Evolutionary conservation across 1,284 basidiomycete genomes (phyloP).

Genomic region (Apiotrichum porosum): DNA sequence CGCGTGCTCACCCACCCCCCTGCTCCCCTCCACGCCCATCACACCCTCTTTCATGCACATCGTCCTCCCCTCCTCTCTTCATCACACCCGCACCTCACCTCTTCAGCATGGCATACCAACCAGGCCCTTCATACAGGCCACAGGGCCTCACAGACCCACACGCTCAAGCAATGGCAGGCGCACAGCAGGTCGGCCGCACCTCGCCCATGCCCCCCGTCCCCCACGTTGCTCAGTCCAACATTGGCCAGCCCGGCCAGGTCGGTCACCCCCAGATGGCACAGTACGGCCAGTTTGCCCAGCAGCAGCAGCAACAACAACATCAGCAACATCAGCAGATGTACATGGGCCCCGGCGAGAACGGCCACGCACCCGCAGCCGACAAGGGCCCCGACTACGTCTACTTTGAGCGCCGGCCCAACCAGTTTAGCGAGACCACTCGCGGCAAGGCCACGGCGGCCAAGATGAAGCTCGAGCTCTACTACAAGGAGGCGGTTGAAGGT

Average conservation of each 20-base stretch:
- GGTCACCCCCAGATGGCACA: slow-evolving; percentile 5
- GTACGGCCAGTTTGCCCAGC: not conserved
- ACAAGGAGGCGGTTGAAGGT: slow-evolving; percentile 90
- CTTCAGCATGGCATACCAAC: slow-evolving; percentile 25
- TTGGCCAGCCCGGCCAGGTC: slow-evolving; percentile 35
- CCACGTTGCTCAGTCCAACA: slow-evolving; percentile 25
- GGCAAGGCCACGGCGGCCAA: slow-evolving; percentile 93
- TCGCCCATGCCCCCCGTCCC: slow-evolving; percentile 40
- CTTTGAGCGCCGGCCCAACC: slow-evolving; percentile 80
- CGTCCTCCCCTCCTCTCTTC: not conserved
- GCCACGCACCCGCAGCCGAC: slow-evolving; percentile 19
- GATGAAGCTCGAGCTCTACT: slow-evolving; percentile 94
- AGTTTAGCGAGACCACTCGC: slow-evolving; percentile 81
- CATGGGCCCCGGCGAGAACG: not conserved
- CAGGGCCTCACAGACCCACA: slow-evolving; percentile 12
- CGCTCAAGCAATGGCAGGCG: slow-evolving; percentile 13
- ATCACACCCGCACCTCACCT: not conserved
- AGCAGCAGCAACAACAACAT: slow-evolving; percentile 5
- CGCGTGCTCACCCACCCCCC: not conserved
- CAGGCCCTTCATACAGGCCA: slow-evolving; percentile 24
- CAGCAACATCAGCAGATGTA: slow-evolving; percentile 2
- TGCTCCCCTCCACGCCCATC: not conserved
- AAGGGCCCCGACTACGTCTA: slow-evolving; percentile 76
- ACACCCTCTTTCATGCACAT: not conserved
- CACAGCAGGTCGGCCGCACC: slow-evolving; percentile 19